Percentiles rank a stretch among this genome's conserved stretches.
phyloP scores from a whole-genome alignment of 208 protist species.

The Wallacemonas sp. region DNA sequence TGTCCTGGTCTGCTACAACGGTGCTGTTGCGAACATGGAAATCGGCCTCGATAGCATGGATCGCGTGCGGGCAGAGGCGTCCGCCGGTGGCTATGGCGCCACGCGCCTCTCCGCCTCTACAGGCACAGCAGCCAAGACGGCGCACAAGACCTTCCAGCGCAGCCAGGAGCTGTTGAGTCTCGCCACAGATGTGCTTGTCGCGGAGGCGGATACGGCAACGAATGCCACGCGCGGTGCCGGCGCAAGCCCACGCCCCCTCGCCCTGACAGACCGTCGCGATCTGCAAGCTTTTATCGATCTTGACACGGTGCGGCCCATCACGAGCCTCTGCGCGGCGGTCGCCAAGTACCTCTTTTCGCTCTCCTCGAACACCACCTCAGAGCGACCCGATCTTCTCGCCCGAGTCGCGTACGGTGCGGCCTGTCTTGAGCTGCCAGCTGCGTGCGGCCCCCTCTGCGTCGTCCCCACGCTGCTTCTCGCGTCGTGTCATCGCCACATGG shows the following conservation, averaged over 20 bases:
- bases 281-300: constrained; percentile 40
- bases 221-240: not conserved
- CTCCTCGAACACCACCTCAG: constrained; percentile 37
- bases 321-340: constrained; percentile 37
- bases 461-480: constrained; percentile 57
- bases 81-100: constrained; percentile 14
- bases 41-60: constrained; percentile 38
- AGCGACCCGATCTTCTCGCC: constrained; percentile 56
- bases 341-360: constrained; percentile 77
- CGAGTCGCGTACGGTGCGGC: constrained; percentile 50
- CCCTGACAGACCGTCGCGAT: constrained; percentile 29
- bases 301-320: constrained; percentile 26
- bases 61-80: constrained; percentile 30
- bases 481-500: constrained; percentile 64
- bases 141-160: constrained; percentile 42
- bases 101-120: constrained; percentile 14
- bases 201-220: not conserved
- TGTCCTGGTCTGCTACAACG: constrained; percentile 67
- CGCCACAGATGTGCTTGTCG: not conserved
- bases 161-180: constrained; percentile 28
- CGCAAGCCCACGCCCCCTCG: constrained; percentile 15
- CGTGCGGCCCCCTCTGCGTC: constrained; percentile 24
- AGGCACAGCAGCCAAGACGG: constrained; percentile 37
- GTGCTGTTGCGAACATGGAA: constrained; percentile 40
- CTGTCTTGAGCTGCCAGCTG: constrained; percentile 26